Percentiles rank a stretch among this genome's conserved stretches.
Conservation (phyloP, 1,284 basidiomycete species). For the Cutaneotrichosporon dermatis region DNA sequence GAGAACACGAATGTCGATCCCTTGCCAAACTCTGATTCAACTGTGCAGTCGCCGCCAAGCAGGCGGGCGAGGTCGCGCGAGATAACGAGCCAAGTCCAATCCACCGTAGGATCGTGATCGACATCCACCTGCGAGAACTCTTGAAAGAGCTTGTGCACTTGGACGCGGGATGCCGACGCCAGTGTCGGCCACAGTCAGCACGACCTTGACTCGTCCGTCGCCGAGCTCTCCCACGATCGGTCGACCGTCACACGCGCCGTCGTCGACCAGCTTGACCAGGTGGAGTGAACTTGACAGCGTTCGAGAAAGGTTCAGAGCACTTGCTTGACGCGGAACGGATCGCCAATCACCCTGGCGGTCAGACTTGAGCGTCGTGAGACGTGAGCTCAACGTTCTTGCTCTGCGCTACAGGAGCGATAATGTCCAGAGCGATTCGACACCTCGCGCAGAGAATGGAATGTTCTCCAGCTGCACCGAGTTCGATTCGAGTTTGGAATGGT, state of each 20-base stretch:
- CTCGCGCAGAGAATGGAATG: conserved; percentile 47
- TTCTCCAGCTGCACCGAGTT: conserved; percentile 49
- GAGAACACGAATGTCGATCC: conserved; percentile 45
- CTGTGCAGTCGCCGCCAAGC: conserved; percentile 43
- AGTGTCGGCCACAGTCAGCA: conserved; percentile 35
- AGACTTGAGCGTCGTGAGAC: conserved; percentile 30
- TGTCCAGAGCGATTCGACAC: conserved; percentile 41
- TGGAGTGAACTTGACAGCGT: conserved; percentile 44
- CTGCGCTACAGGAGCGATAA: conserved; percentile 38
- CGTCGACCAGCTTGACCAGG: conserved; percentile 6
- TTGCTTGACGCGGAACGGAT: conserved; percentile 45
- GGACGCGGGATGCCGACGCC: conserved; percentile 37
- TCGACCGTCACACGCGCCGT: conserved; percentile 31
- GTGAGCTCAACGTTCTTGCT: conserved; percentile 42
- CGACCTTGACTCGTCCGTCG: conserved; percentile 23
- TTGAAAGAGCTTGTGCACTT: conserved; percentile 47
- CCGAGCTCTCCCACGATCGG: conserved; percentile 25
- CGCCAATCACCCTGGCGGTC: conserved; percentile 40
- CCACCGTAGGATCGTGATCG: conserved; percentile 43
- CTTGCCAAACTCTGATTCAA: conserved; percentile 40
- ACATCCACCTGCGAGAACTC: conserved; percentile 46
- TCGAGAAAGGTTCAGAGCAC: conserved; percentile 38
- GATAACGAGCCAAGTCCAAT: conserved; percentile 45
- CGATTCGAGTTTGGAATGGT: conserved; percentile 50
- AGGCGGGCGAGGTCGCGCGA: conserved; percentile 38